Base-by-base conservation (phyloP, 345 rosid species). In the Bruguiera sexangula region DNA sequence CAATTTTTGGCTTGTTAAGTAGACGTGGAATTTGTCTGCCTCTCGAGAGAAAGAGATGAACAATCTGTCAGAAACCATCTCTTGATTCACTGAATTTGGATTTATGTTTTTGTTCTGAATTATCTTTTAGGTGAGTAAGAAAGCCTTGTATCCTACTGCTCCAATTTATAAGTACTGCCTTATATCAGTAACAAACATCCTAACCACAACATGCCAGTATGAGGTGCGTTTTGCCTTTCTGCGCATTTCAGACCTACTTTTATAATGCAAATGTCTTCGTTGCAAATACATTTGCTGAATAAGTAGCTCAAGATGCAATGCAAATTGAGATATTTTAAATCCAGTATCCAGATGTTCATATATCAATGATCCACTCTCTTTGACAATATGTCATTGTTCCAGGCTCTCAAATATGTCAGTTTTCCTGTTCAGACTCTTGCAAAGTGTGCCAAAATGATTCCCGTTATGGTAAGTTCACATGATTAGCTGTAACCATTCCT, bases 361-460 rank as follows among this genome's bases (percentile, higher is more conserved):
- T 53, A 5, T 37, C 31, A 50, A 21, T 74, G 8, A 62, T 66
- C 36, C 57, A 57, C 27, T 62, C 69, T 66, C 70, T 32, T 18
- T 79, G 55, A 48, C 8, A n/a, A 53, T 56, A 56, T 55, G 63
- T 67, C 66, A 67, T 48, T 77, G 67, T 30, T 81, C 60, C 79
- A 93, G 96, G 98, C 98, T 60, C 93, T 94, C 72, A 94, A 91
- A 80, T 91, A 91, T 84, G 96, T 94, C 68, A 94, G 97, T 73
- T 94, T 94, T 80, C 98, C 97, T 0, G 89, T 94, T 59, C 97
- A 94, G 82, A 91, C 96, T 32, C 84, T 91, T 70, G 96, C 98
- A 2, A 94, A 94, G 81, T 94, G 97, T 80, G 96, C 96, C 50
- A 94, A 94, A 80, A 94, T 94, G 98, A 91, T 94, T 76, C 97